Conservation (phyloP, 2,329 filamentous ascomycete genomes). For the Cercospora beticola region DNA sequence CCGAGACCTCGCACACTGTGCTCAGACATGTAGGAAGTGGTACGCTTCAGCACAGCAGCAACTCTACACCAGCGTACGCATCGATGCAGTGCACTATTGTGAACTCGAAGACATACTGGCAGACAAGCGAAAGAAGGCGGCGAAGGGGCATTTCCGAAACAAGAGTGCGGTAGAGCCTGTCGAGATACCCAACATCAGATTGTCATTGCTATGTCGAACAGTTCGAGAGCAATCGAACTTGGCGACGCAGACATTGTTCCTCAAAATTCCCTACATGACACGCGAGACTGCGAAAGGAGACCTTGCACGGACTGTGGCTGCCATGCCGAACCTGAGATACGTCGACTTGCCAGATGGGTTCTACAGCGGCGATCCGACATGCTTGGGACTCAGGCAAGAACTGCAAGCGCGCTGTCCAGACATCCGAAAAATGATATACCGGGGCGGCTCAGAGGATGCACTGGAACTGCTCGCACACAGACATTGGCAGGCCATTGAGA, state of each 20-base stretch:
- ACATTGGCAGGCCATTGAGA: constrained; percentile 69
- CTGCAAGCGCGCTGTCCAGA: constrained; percentile 79
- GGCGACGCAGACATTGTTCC: constrained; percentile 68
- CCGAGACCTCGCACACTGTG: constrained; percentile 80
- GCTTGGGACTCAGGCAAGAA: constrained; percentile 75
- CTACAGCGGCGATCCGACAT: constrained; percentile 75
- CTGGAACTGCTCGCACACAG: constrained; percentile 68
- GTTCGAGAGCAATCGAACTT: constrained; percentile 74
- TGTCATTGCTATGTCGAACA: constrained; percentile 77
- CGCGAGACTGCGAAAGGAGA: constrained; percentile 82
- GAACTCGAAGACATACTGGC: constrained; percentile 78
- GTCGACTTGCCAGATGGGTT: constrained; percentile 88
- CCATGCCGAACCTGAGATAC: constrained; percentile 80
- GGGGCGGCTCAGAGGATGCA: constrained; percentile 72
- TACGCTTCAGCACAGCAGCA: constrained; percentile 55
- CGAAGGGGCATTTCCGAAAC: constrained; percentile 52
- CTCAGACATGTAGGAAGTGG: constrained; percentile 74
- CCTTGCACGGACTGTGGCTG: constrained; percentile 80
- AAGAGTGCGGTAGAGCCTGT: constrained; percentile 71
- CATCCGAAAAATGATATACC: constrained; percentile 86
- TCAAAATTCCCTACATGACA: constrained; percentile 94
- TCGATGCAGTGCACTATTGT: constrained; percentile 94
- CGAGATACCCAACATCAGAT: constrained; percentile 72
- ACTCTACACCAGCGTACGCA: constrained; percentile 80
- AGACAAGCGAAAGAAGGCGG: constrained; percentile 67